Evolutionary conservation across 768 basidiomycete species (phyloP).

Genomic region (Trametopsis cervina): DNA sequence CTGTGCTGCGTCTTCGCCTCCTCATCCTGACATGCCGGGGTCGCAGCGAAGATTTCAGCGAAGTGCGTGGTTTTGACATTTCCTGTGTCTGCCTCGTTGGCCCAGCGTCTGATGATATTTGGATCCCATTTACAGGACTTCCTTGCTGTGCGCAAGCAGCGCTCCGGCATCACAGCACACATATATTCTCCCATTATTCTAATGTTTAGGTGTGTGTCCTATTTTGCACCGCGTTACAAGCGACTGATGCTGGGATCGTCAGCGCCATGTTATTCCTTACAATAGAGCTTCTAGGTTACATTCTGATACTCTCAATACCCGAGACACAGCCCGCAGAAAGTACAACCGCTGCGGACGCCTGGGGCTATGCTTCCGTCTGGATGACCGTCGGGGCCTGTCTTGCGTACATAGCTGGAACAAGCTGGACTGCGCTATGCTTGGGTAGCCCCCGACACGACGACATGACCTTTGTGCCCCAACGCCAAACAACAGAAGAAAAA

Average conservation of each 20-base stretch:
- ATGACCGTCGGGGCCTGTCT: background rate
- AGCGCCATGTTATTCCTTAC: background rate
- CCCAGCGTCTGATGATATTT: background rate
- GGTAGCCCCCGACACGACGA: background rate
- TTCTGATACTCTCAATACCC: background rate
- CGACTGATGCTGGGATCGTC: no score
- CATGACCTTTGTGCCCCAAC: background rate
- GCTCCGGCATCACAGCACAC: background rate
- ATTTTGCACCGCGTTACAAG: no score
- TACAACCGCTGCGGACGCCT: background rate
- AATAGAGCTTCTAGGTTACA: background rate
- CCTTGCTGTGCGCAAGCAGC: background rate
- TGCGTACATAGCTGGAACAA: background rate
- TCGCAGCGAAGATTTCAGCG: background rate
- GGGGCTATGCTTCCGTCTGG: background rate
- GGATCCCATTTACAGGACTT: background rate
- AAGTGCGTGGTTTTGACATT: background rate
- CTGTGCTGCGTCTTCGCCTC: background rate
- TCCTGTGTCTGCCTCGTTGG: background rate
- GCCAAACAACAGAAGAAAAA: background rate
- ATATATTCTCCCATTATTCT: background rate
- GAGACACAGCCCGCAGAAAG: background rate
- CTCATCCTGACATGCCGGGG: background rate
- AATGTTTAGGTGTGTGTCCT: background rate
- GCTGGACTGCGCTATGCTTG: background rate